These are phyloP conservation scores for Vicia villosa DNA, from an alignment of 306 rosid species.

Conservation along the genomic window DNA sequence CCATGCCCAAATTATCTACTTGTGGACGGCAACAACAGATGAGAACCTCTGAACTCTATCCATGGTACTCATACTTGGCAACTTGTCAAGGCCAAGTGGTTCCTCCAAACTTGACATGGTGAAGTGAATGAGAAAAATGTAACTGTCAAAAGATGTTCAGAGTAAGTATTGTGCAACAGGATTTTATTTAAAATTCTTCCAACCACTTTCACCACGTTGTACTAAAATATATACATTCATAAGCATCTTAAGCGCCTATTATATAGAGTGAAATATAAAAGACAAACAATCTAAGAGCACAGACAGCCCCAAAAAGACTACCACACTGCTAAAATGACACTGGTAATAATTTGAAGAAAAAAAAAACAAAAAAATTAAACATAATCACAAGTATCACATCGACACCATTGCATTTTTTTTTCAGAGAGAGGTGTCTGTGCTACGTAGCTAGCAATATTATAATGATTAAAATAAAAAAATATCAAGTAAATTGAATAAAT, in stretches of 20 bases:
- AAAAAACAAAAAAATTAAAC: too few species aligned
- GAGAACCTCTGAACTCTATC: slow-evolving; percentile 80
- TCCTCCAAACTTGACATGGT: slow-evolving; percentile 93
- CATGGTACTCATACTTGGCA: slow-evolving; percentile 81
- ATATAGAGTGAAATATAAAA: too few species aligned
- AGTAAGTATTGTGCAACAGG: slow-evolving; percentile 31
- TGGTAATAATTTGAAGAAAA: too few species aligned
- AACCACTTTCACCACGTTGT: slow-evolving; percentile 13
- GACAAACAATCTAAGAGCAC: too few species aligned
- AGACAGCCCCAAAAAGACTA: too few species aligned
- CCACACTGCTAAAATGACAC: too few species aligned
- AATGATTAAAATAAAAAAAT: background rate
- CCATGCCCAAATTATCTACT: slow-evolving; percentile 65
- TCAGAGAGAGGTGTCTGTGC: too few species aligned
- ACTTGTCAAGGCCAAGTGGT: slow-evolving; percentile 85
- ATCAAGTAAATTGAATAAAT: background rate
- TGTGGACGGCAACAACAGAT: slow-evolving; percentile 74
- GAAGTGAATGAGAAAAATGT: slow-evolving; percentile 33
- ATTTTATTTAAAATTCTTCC: background rate
- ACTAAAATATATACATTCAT: slow-evolving; percentile 3
- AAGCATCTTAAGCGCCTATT: background rate
- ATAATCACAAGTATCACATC: too few species aligned
- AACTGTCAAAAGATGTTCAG: slow-evolving; percentile 35
- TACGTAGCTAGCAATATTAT: too few species aligned
- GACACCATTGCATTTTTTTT: too few species aligned